phyloP scores from a whole-genome alignment of 2,329 filamentous ascomycete species.

The Fusarium udum region DNA sequence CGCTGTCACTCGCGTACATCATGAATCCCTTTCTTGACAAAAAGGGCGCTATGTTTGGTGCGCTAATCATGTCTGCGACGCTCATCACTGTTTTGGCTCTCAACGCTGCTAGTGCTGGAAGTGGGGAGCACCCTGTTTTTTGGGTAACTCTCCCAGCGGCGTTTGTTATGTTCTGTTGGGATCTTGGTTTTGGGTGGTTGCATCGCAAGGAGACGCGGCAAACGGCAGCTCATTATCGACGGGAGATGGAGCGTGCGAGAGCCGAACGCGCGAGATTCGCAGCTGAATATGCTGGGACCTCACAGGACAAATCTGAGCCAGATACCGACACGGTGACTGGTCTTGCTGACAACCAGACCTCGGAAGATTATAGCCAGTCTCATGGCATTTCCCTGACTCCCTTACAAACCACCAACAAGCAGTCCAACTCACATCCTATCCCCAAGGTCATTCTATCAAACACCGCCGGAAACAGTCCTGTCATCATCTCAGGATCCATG shows the following conservation, averaged over 20 bases:
- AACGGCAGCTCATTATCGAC: slow-evolving; percentile 66
- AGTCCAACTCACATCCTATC: not conserved
- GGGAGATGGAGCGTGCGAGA: slow-evolving; percentile 35
- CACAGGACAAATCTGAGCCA: not conserved
- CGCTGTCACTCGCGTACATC: slow-evolving; percentile 74
- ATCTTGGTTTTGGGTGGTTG: slow-evolving; percentile 70
- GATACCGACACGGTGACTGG: not conserved
- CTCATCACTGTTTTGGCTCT: slow-evolving; percentile 72
- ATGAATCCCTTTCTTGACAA: slow-evolving; percentile 80
- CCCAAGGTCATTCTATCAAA: slow-evolving; percentile 7
- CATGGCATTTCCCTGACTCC: not conserved
- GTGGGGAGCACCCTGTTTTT: slow-evolving; percentile 66
- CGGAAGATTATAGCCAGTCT: not conserved
- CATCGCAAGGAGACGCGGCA: slow-evolving; percentile 69
- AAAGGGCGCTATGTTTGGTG: slow-evolving; percentile 70
- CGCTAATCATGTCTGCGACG: slow-evolving; percentile 71
- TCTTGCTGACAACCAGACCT: not conserved
- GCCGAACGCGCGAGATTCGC: slow-evolving; percentile 12
- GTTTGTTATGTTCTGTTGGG: slow-evolving; percentile 74
- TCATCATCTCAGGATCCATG: not conserved
- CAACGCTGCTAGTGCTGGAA: slow-evolving; percentile 67
- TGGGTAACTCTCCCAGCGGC: slow-evolving; percentile 77
- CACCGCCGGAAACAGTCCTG: slow-evolving; percentile 1
- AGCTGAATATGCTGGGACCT: not conserved
- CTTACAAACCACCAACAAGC: not conserved